phyloP scores from a whole-genome alignment of 306 rosid genomes.

The Quercus aquifolioides region DNA sequence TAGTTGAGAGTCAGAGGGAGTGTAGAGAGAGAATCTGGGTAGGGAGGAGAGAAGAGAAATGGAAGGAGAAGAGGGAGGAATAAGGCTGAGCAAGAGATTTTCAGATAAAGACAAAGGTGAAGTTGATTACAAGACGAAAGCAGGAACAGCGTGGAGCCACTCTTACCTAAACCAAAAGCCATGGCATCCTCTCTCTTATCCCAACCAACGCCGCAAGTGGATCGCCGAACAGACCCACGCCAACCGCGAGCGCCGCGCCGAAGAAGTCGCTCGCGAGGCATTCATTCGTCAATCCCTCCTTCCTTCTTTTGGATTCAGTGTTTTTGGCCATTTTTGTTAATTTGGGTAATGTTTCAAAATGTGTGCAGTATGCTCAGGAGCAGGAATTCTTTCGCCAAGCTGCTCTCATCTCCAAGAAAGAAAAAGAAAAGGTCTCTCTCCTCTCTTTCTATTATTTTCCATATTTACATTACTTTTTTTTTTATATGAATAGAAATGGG shows the following conservation, averaged over 20 bases:
- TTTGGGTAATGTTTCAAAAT: background rate
- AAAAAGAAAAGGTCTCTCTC: constrained; percentile 71
- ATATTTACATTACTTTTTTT: too few relatives aligned
- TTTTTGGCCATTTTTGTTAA: too few relatives aligned
- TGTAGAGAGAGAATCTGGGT: background rate
- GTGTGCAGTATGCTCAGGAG: constrained; percentile 77
- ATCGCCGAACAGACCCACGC: constrained; percentile 92
- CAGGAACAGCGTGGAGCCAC: constrained; percentile 98
- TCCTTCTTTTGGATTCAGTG: too few relatives aligned
- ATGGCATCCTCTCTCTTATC: constrained; percentile 98
- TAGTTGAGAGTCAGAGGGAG: background rate
- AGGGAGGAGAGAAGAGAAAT: constrained; percentile 28
- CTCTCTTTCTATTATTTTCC: background rate
- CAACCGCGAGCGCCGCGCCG: constrained; percentile 54
- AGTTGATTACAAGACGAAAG: constrained; percentile 78
- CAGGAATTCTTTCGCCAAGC: constrained; percentile 92
- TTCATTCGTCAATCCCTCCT: too few relatives aligned
- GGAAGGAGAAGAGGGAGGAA: constrained; percentile 86
- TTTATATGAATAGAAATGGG: too few relatives aligned
- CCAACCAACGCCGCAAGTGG: constrained; percentile 98
- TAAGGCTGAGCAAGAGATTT: constrained; percentile 75
- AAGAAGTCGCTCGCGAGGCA: constrained; percentile 92
- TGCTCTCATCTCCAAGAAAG: constrained; percentile 73
- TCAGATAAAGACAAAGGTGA: constrained; percentile 52
- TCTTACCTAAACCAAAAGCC: constrained; percentile 92